Conservation (phyloP, 169 alveolate species). For the Eimeria sp. region DNA sequence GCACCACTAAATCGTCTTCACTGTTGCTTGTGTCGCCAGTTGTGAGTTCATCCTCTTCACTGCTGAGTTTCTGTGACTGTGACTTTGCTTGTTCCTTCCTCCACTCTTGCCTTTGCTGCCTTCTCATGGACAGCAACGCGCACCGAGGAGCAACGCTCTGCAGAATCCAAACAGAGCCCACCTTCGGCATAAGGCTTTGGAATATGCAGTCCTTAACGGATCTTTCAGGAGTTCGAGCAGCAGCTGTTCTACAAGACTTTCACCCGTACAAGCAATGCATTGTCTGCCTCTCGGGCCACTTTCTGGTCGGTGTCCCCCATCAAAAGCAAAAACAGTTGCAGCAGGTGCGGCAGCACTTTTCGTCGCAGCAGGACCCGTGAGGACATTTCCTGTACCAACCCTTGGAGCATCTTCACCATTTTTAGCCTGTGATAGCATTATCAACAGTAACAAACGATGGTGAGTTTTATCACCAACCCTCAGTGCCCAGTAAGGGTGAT, state of each 20-base stretch:
- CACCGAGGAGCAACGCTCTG: slow-evolving; percentile 68
- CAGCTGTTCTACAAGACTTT: background rate
- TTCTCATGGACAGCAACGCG: slow-evolving; percentile 15
- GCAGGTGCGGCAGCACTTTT: slow-evolving; percentile 41
- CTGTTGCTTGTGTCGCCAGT: slow-evolving; percentile 21
- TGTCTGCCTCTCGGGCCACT: slow-evolving; percentile 41
- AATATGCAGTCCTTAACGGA: background rate
- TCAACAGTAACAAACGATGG: background rate
- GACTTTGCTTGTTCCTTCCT: background rate
- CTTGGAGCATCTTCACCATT: slow-evolving; percentile 15
- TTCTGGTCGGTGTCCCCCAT: slow-evolving; percentile 30
- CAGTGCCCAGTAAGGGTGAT: background rate
- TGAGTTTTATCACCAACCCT: background rate
- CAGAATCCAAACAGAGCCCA: background rate
- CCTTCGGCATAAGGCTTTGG: slow-evolving; percentile 6
- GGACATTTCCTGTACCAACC: slow-evolving; percentile 52
- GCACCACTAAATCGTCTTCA: slow-evolving; percentile 21
- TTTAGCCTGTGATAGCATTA: background rate
- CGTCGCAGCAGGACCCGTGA: slow-evolving; percentile 56
- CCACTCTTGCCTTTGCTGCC: background rate
- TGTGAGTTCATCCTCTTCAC: background rate
- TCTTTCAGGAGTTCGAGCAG: background rate
- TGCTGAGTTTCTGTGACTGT: background rate
- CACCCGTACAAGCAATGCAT: slow-evolving; percentile 38
- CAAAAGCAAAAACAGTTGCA: slow-evolving; percentile 60